Percentiles rank a stretch among this genome's conserved stretches.
These are phyloP conservation scores for Talaromyces amestolkiae DNA, from an alignment of 2,329 filamentous ascomycete genomes.

Conservation along the genomic window DNA sequence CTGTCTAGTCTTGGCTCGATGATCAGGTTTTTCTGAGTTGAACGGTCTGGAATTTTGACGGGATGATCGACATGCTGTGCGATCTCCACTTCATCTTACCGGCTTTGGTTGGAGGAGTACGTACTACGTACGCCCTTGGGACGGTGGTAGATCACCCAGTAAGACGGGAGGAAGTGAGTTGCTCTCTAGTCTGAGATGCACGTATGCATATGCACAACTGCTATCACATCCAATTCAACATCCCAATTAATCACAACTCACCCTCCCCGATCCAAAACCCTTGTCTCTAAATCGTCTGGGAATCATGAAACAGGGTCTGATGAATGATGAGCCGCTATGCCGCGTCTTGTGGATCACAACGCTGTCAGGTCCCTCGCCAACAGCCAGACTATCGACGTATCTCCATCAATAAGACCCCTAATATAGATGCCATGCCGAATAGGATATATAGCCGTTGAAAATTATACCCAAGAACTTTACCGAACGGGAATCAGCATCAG, in stretches of 20 bases:
- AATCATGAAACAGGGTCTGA: background rate
- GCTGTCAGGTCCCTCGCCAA: background rate
- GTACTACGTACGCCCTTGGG: background rate
- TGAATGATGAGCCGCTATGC: background rate
- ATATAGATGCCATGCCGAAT: background rate
- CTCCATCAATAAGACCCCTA: background rate
- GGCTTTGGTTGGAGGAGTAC: background rate
- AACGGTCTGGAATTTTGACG: background rate
- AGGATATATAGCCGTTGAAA: constrained; percentile 4
- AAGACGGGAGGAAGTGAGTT: no score
- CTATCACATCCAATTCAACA: background rate
- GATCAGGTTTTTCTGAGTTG: background rate
- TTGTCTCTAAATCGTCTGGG: background rate
- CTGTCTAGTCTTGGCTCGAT: background rate
- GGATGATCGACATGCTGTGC: background rate
- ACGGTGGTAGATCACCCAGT: no score
- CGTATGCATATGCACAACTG: background rate
- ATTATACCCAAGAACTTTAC: background rate
- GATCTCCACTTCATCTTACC: background rate
- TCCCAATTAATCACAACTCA: background rate
- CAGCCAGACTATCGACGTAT: background rate
- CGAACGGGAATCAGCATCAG: background rate
- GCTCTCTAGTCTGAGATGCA: no score
- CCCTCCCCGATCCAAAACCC: background rate
- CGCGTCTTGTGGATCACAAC: background rate